These are phyloP conservation scores for Penicillium frequentans DNA, from an alignment of 2,329 filamentous ascomycete genomes.

Conservation along the genomic window DNA sequence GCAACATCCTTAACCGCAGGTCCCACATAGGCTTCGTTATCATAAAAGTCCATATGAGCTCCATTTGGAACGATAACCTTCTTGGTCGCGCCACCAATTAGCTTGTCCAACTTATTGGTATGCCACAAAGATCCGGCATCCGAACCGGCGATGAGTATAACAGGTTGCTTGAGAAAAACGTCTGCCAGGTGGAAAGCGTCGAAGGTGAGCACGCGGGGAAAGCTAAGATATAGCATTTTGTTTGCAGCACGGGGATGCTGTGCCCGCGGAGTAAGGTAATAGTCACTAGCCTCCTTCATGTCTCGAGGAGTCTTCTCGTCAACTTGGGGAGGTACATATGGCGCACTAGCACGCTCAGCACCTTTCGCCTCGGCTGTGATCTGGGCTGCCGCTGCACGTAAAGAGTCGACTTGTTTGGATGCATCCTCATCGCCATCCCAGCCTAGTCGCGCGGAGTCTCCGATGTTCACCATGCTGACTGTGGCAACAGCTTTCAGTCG, in stretches of 20 bases:
- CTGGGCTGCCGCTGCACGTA: conserved; percentile 4
- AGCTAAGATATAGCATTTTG: conserved; percentile 17
- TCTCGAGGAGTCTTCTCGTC: conserved; percentile 2
- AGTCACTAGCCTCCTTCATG: conserved; percentile 6
- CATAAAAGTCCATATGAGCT: conserved; percentile 28
- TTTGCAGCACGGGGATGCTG: conserved; percentile 23
- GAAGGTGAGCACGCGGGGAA: conserved; percentile 26
- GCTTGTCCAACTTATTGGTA: conserved; percentile 14
- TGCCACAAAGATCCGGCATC: conserved; percentile 14
- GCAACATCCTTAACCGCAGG: background rate
- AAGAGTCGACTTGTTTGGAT: conserved; percentile 6
- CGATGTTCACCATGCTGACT: conserved; percentile 31
- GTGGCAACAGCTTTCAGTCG: conserved; percentile 44
- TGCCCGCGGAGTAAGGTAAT: conserved; percentile 23
- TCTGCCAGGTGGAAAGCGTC: conserved; percentile 19
- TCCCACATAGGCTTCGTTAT: background rate
- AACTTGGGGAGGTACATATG: background rate
- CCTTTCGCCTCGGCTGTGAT: conserved; percentile 14
- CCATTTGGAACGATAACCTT: conserved; percentile 31
- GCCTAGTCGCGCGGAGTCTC: conserved; percentile 28
- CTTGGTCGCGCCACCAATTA: conserved; percentile 28
- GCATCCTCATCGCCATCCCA: conserved; percentile 2
- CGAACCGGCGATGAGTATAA: conserved; percentile 24
- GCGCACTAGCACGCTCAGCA: conserved; percentile 14
- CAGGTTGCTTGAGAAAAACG: conserved; percentile 25